Conservation (phyloP, 345 rosid species). For the Draba incana region DNA sequence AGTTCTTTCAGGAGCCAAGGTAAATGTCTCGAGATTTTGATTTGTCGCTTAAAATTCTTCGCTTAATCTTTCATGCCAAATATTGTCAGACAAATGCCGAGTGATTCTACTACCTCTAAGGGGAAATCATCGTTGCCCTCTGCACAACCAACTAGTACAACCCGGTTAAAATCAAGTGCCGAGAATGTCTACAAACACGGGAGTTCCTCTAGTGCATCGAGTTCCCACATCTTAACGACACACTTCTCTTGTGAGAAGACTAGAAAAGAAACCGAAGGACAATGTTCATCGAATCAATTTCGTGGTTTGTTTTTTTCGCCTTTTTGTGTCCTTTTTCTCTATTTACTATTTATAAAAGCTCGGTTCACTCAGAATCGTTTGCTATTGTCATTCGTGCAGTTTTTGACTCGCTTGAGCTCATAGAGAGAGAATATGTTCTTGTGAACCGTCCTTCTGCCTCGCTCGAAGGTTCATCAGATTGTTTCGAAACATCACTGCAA, state of each 20-base stretch:
- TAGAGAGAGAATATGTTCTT: conserved; percentile 78
- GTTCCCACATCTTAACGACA: conserved; percentile 43
- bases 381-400: conserved; percentile 41
- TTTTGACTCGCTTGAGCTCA: conserved; percentile 62
- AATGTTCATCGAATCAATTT: conserved; percentile 45
- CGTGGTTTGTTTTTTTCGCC: conserved; percentile 48
- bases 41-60: not conserved
- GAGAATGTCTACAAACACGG: conserved; percentile 29
- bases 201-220: conserved; percentile 40
- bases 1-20: conserved; percentile 64
- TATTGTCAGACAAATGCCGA: conserved; percentile 50
- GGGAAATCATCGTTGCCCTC: conserved; percentile 37
- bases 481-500: conserved; percentile 59
- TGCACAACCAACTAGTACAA: conserved; percentile 23
- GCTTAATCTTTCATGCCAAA: conserved; percentile 33
- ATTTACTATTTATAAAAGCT: conserved; percentile 3
- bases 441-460: conserved; percentile 61
- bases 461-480: conserved; percentile 58
- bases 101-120: conserved; percentile 43
- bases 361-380: conserved; percentile 24
- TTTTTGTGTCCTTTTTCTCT: conserved; percentile 11
- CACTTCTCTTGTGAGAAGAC: conserved; percentile 39
- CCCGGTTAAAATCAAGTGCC: conserved; percentile 26
- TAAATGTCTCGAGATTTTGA: conserved; percentile 32
- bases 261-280: conserved; percentile 45